Base-by-base conservation (phyloP, 257 asterid species). In the Eustoma russellianum region DNA sequence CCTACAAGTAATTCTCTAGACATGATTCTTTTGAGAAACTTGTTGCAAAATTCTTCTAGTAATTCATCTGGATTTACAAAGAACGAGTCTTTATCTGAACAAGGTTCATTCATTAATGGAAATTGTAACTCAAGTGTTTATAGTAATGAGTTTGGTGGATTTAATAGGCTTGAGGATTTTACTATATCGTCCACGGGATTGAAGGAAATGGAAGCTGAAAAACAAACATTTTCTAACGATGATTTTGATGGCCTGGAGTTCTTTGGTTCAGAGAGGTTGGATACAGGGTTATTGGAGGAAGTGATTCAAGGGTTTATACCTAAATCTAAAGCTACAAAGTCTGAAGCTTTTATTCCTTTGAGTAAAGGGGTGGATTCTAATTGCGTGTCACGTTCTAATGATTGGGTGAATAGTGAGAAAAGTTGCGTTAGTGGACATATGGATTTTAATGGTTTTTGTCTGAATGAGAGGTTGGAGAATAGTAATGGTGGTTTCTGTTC, bases 281-380 rank as follows among this genome's bases (percentile, higher is more conserved):
- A 61, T 68, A 74, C 85, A 3, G 79, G 81, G 24, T 18, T 77
- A 13, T 28, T 68, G 17, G 76, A 71, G 33, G 79, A 72, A 48
- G 73, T 71, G 17, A 50, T 74, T 13, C 68, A 72, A 50, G 80
- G 80, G 57, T 78, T 74, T 65, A 74, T 74, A 33, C 85, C 85
- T 12, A 71, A 75, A 41, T 81, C 85, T 9, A 71, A 75, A 41
- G 46, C 63, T 3, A 41, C 33, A 3, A 68, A 70, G 33, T 11
- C 74, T 11, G 69, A 60, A 9, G 60, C 70, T 4, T 17, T 44
- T 5, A 18, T 33, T 3, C 41, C 55, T 41, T 16, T 12, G 2
- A 41, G n/a, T 24, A 13, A 10, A 18, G 41, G 9, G 6, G 18
- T 17, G 46, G 57, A 41, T n/a, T 44, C 52, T 15, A 38, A 13